Evolutionary conservation across 2,329 filamentous ascomycete species (phyloP), one percentile per base, ranked within the genome.

Genomic region (Penicillium rolfsii): DNA sequence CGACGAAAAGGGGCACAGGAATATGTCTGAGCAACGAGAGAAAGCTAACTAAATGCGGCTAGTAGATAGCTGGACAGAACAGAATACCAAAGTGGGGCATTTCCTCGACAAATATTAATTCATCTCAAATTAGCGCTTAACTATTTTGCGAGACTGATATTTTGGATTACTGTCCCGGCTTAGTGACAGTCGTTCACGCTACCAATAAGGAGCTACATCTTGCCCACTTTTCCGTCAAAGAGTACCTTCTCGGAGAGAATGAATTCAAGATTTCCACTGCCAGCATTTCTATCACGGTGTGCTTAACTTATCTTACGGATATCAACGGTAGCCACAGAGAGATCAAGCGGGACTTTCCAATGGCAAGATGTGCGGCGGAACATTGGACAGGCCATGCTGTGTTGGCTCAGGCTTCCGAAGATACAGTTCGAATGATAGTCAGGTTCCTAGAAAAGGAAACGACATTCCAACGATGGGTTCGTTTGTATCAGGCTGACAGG

Each of bases 131-230:
- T n/a, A n/a, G n/a, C n/a, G n/a, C n/a, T n/a, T n/a, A n/a, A 40
- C n/a, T 59, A 24, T 64, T 64, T 41, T 59, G 30, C 53, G 58
- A 61, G 9, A 59, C 40, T 46, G 55, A 64, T 57, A 1, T 64
- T 38, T 57, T 61, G 9, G 33, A 14, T 40, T 61, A 64, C 55
- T 64, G 55, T 55, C 56, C 58, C 3, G 19, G 61, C 19, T 53
- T 64, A 36, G 55, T 48, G 36, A 55, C 52, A 61, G 7, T 64
- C 12, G 5, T 59, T 48, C 33, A 55, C 5, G 12, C 22, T 24
- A 26, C 3, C 3, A 52, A 59, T n/a, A 64, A 59, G n/a, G 59
- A 64, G 43, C 19, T 61, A 46, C 49, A 64, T 49, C 59, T 64
- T 49, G 53, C 49, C 49, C 53, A 64, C 22, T 61, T 64, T 59